Percentiles rank a stretch among this genome's conserved stretches.
Evolutionary conservation across 164 flowering plant species (phyloP).

Genomic region (Piper longum): DNA sequence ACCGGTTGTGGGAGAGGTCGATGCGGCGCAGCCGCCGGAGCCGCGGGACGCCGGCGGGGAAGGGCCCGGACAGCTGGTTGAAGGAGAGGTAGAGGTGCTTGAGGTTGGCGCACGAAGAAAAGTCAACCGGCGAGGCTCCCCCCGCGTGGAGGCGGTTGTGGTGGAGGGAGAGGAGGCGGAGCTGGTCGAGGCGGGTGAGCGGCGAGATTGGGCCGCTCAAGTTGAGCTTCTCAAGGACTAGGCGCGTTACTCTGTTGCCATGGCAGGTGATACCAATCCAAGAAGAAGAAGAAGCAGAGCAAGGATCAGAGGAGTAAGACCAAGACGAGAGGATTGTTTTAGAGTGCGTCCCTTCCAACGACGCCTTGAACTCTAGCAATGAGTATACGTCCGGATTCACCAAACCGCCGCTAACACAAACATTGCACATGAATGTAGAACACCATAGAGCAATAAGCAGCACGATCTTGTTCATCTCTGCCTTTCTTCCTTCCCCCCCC

Average conservation of each 20-base stretch:
- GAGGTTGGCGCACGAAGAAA: slow-evolving; percentile 26
- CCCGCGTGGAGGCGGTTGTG: slow-evolving; percentile 16
- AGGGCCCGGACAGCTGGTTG: slow-evolving; percentile 24
- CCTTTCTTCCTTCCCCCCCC: too few species aligned
- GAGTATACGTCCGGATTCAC: slow-evolving; percentile 9
- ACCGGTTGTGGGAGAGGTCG: slow-evolving; percentile 27
- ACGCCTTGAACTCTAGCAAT: slow-evolving; percentile 19
- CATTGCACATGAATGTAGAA: slow-evolving; percentile 1
- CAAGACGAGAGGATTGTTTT: slow-evolving; percentile 20
- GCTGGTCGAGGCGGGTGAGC: slow-evolving; percentile 18
- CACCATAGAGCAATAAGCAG: not conserved
- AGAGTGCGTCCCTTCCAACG: slow-evolving; percentile 7
- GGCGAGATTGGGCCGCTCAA: slow-evolving; percentile 23
- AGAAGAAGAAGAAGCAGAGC: slow-evolving; percentile 13
- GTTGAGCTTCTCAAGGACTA: slow-evolving; percentile 26
- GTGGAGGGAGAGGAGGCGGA: slow-evolving; percentile 32
- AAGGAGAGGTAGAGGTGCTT: slow-evolving; percentile 38
- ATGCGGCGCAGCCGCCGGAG: slow-evolving; percentile 30
- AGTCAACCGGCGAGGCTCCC: not conserved
- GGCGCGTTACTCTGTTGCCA: slow-evolving; percentile 20
- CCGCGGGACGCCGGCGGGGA: slow-evolving; percentile 23
- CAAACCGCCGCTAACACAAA: slow-evolving; percentile 5
- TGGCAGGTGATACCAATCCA: slow-evolving; percentile 43
- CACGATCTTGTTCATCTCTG: too few species aligned
- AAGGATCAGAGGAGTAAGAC: slow-evolving; percentile 23